Base-by-base conservation (phyloP, 805 yeast species). In the Pachysolen tannophilus region DNA sequence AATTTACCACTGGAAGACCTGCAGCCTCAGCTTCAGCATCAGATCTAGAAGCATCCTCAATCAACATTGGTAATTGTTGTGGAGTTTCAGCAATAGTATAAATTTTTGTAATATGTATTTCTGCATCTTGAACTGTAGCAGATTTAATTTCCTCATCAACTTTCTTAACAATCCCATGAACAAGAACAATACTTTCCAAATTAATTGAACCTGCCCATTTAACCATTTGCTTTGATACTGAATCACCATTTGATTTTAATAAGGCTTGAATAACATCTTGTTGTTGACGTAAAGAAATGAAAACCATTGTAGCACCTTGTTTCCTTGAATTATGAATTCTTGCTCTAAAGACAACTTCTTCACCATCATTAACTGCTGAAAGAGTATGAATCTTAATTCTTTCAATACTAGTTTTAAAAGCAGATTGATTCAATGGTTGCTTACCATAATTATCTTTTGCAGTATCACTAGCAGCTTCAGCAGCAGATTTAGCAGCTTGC, bases 1-100 rank as follows among this genome's bases (percentile, higher is more conserved):
- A 77, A 66, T 90, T 90, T 46, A 90, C 97, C 29, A 84, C 83
- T 28, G 97, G 97, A 48, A 87, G 73, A 16, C 90, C 90, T 20
- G 82, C 78, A 27, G 83, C 90, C 58, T 83, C 95, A 30, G 95
- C 96, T 55, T 86, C 94, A 30, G 84, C 85, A 49, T 90, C 97
- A 26, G 94, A 78, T 65, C 99, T 81, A 16, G 90, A 71, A 23
- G 97, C 97, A 61, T 92, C 99, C 68, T 92, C 99, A 52, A 92
- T 78, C 56, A 90, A 72, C 54, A 92, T 79, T 40, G 99, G 98
- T 55, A 92, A 72, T 63, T 83, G 87, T 50, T 80, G 81, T 33
- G 97, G 97, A 21, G 97, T 82, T 60, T 81, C 94, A 40, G 83
- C 77, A 44, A 90, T 75, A 38, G 88, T 69, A 60, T 65, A 76